phyloP scores from a whole-genome alignment of 2,329 filamentous ascomycete species.

The Fonsecaea erecta region DNA sequence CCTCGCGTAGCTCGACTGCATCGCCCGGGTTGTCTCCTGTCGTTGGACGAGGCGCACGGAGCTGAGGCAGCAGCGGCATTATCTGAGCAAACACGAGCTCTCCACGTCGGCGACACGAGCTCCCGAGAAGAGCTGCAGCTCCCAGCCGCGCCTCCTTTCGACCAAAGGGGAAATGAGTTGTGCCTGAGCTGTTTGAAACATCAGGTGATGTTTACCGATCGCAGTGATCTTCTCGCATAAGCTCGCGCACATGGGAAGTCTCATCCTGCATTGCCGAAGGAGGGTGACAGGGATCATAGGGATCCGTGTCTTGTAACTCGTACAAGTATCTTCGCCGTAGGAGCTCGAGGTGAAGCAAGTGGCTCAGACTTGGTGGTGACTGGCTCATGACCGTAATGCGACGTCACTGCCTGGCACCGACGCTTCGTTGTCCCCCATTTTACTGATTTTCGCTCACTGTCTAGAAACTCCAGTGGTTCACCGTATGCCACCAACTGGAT shows the following conservation, averaged over 20 bases:
- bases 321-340: neutral
- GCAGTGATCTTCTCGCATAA: neutral
- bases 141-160: neutral
- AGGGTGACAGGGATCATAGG: neutral
- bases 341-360: neutral
- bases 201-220: conserved; percentile 1
- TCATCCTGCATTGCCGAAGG: neutral
- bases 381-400: neutral
- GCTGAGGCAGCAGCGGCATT: neutral
- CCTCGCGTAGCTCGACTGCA: neutral
- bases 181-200: conserved; percentile 1
- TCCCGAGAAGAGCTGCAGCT: neutral
- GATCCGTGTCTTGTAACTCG: neutral
- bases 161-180: neutral
- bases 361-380: neutral
- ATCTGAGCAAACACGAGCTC: conserved; percentile 5
- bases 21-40: neutral
- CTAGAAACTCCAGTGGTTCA: neutral
- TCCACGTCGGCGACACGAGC: conserved; percentile 1
- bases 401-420: neutral
- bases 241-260: neutral
- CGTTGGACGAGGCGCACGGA: neutral
- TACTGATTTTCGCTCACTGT: neutral
- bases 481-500: neutral
- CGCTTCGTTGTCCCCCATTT: neutral